Conservation (phyloP, 768 basidiomycete genomes). For the Dendrothele bispora region DNA sequence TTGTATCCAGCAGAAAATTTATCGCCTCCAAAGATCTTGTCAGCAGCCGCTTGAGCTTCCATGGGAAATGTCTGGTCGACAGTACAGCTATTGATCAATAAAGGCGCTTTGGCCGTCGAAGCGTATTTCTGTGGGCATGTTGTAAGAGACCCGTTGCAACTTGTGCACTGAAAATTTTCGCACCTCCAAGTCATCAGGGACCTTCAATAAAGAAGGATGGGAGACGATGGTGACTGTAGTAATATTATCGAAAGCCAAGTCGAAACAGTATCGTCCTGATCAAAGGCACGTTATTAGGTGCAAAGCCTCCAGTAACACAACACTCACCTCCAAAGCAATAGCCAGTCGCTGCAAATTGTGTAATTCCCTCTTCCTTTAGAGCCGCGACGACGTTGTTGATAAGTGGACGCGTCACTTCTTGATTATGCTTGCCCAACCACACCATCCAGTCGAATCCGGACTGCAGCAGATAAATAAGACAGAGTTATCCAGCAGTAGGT, state of each 20-base stretch:
- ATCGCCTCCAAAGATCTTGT: slow-evolving; percentile 34
- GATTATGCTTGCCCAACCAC: slow-evolving; percentile 36
- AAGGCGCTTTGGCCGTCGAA: slow-evolving; percentile 31
- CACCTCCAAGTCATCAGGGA: slow-evolving; percentile 31
- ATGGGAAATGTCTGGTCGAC: slow-evolving; percentile 31
- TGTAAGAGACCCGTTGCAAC: background rate
- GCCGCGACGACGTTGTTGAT: slow-evolving; percentile 35
- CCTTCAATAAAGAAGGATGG: slow-evolving; percentile 30
- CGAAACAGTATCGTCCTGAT: background rate
- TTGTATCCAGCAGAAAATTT: slow-evolving; percentile 35
- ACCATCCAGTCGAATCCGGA: slow-evolving; percentile 21
- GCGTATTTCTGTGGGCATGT: slow-evolving; percentile 28
- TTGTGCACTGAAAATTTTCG: background rate
- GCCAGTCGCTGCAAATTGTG: slow-evolving; percentile 37
- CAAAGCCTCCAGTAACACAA: background rate
- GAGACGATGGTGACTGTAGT: slow-evolving; percentile 23
- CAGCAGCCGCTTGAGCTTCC: slow-evolving; percentile 29
- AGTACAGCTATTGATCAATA: slow-evolving; percentile 43
- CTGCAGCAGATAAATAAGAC: background rate
- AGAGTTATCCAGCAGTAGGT: background rate
- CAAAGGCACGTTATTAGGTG: background rate
- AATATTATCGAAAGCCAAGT: slow-evolving; percentile 22
- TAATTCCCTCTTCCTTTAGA: slow-evolving; percentile 28
- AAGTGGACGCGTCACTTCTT: slow-evolving; percentile 28
- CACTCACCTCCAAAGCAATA: slow-evolving; percentile 41